Evolutionary conservation across 2,329 filamentous ascomycete genomes (phyloP).

Genomic region (Trichoderma citrinoviride): DNA sequence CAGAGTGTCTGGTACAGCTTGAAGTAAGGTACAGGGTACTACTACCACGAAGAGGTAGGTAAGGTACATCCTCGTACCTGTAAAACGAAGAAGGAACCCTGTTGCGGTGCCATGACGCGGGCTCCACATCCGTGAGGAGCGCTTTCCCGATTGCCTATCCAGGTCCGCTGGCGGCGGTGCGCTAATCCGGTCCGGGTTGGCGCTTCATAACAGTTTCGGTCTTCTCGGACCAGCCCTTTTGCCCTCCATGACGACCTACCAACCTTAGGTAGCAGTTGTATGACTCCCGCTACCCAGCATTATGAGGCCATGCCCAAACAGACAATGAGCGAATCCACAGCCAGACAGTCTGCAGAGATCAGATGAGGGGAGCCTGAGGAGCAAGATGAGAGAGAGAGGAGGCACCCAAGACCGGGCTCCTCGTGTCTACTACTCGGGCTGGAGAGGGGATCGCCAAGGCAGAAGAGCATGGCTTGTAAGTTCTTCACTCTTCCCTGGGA

Average conservation of each 20-base stretch:
- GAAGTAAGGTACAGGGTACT: too few species aligned
- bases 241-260: too few species aligned
- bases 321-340: background rate
- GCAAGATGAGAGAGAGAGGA: background rate
- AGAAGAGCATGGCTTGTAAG: background rate
- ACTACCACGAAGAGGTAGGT: too few species aligned
- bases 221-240: background rate
- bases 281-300: background rate
- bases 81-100: background rate
- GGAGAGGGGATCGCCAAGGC: background rate
- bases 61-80: too few species aligned
- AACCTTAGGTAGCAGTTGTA: background rate
- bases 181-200: background rate
- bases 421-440: background rate
- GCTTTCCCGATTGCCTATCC: conserved; percentile 9
- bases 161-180: background rate
- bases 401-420: background rate
- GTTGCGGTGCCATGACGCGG: background rate
- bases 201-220: background rate
- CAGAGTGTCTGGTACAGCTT: too few species aligned
- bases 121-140: background rate
- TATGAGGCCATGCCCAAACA: background rate
- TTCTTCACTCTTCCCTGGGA: too few species aligned
- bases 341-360: background rate
- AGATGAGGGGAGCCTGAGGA: background rate